A percentile compares a stretch with the other conserved stretches of the same genome.
Evolutionary conservation across 2,329 filamentous ascomycete genomes (phyloP).

Genomic region (Beauveria scarabaeidicola): DNA sequence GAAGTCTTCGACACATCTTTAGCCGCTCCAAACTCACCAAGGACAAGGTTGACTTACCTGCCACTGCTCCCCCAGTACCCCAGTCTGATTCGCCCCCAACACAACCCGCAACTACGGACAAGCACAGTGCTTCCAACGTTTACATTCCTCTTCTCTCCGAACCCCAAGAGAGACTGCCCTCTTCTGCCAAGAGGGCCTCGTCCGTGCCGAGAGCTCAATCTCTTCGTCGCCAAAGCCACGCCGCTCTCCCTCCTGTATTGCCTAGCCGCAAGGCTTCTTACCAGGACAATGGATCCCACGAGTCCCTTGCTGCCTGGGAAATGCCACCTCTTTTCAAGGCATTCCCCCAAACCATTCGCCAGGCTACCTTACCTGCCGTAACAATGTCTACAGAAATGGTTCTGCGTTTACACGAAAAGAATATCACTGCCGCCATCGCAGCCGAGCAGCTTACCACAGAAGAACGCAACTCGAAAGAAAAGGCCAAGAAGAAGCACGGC

Average conservation of each 20-base stretch:
- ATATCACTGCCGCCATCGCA: constrained; percentile 18
- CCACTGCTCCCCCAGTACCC: not conserved
- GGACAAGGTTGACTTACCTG: not conserved
- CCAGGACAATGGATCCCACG: constrained; percentile 17
- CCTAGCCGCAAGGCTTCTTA: not conserved
- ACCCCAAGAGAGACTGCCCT: not conserved
- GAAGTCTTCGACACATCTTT: constrained; percentile 10
- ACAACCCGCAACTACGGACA: not conserved
- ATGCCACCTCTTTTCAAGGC: constrained; percentile 77
- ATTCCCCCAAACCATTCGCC: constrained; percentile 73
- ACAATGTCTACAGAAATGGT: constrained; percentile 61
- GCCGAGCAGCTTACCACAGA: constrained; percentile 14
- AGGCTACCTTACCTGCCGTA: constrained; percentile 61
- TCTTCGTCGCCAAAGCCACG: not conserved
- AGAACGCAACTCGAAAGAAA: constrained; percentile 11
- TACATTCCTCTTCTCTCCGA: not conserved
- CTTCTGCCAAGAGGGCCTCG: not conserved
- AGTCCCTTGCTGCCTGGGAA: constrained; percentile 44
- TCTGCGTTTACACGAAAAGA: constrained; percentile 50
- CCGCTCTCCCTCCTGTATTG: not conserved
- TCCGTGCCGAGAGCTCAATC: constrained; percentile 2
- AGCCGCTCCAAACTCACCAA: constrained; percentile 11
- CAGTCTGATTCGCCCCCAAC: not conserved
- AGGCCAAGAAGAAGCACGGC: constrained; percentile 15
- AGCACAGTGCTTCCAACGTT: not conserved